A percentile compares a stretch with the other conserved stretches of the same genome.
phyloP scores from a whole-genome alignment of 768 basidiomycete species.

The Tulasnella sp. region DNA sequence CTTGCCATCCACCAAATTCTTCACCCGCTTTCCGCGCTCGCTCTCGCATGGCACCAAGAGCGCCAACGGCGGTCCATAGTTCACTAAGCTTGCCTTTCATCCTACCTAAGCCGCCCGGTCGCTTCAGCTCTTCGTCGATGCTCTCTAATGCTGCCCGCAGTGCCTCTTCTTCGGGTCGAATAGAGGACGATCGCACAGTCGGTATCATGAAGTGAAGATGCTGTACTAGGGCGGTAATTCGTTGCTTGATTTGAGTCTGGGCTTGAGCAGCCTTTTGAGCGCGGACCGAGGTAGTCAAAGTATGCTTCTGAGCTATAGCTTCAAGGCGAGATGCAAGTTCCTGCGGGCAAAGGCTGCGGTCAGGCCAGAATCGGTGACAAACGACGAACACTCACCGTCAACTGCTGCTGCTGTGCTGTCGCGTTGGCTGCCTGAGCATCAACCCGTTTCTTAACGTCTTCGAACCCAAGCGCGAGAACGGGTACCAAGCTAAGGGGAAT shows the following conservation, averaged over 20 bases:
- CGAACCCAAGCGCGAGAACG: conserved; percentile 78
- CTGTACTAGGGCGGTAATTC: conserved; percentile 68
- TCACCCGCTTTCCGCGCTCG: conserved; percentile 49
- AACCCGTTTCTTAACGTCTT: conserved; percentile 76
- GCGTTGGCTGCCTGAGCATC: conserved; percentile 74
- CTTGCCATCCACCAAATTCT: conserved; percentile 61
- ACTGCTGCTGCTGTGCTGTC: conserved; percentile 64
- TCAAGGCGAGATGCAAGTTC: conserved; percentile 70
- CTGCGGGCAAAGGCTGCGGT: conserved; percentile 41
- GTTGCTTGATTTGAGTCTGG: conserved; percentile 62
- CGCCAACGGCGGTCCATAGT: conserved; percentile 82
- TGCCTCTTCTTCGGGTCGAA: conserved; percentile 79
- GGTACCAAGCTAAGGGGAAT: conserved; percentile 63
- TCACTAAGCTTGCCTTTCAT: conserved; percentile 77
- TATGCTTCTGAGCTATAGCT: conserved; percentile 63
- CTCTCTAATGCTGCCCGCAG: conserved; percentile 72
- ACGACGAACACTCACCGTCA: conserved; percentile 51
- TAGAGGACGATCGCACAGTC: conserved; percentile 69
- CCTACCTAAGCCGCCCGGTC: conserved; percentile 50
- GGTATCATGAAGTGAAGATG: conserved; percentile 82
- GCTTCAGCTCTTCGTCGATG: conserved; percentile 70
- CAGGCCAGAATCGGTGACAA: background rate
- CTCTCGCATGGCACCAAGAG: conserved; percentile 63
- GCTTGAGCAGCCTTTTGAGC: conserved; percentile 62
- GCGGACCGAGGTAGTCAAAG: conserved; percentile 68